Conservation (phyloP, 2,329 filamentous ascomycete genomes). For the Aspergillus pseudotamarii region DNA sequence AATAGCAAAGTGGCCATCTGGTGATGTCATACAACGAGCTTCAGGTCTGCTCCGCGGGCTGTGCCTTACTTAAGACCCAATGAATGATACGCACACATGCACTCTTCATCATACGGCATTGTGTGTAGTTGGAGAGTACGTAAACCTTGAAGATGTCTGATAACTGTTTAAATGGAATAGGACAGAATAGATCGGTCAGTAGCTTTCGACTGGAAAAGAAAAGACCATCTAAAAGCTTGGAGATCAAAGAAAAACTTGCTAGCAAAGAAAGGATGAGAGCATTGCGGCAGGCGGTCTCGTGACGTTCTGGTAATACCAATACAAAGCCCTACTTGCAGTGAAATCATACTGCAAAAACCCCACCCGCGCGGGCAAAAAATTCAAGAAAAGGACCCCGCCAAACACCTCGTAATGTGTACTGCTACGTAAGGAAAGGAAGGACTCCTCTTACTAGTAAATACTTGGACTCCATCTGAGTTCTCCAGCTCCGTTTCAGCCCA, state of each 20-base stretch:
- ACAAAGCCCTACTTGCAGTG: slow-evolving; percentile 19
- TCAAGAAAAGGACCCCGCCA: slow-evolving; percentile 26
- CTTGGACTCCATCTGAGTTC: slow-evolving; percentile 32
- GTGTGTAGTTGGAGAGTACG: neutral
- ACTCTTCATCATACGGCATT: neutral
- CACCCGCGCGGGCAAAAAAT: neutral
- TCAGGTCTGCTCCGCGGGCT: neutral
- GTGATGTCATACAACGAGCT: slow-evolving; percentile 4
- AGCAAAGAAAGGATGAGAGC: neutral
- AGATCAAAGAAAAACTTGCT: neutral
- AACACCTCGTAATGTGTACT: slow-evolving; percentile 18
- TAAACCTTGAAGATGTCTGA: neutral
- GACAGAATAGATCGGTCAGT: neutral
- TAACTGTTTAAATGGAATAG: neutral
- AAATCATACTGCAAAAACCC: slow-evolving; percentile 1
- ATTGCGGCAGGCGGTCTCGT: slow-evolving; percentile 5
- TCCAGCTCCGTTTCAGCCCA: slow-evolving; percentile 20
- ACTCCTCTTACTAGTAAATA: slow-evolving; percentile 9
- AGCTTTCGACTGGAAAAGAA: neutral
- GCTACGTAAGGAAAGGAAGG: neutral
- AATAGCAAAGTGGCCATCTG: neutral
- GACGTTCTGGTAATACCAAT: slow-evolving; percentile 14
- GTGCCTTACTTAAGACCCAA: neutral
- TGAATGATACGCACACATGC: neutral
- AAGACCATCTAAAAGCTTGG: neutral